Percentiles rank a stretch among this genome's conserved stretches.
phyloP scores from a whole-genome alignment of 1,284 basidiomycete genomes.

The Sporisorium scitamineum region DNA sequence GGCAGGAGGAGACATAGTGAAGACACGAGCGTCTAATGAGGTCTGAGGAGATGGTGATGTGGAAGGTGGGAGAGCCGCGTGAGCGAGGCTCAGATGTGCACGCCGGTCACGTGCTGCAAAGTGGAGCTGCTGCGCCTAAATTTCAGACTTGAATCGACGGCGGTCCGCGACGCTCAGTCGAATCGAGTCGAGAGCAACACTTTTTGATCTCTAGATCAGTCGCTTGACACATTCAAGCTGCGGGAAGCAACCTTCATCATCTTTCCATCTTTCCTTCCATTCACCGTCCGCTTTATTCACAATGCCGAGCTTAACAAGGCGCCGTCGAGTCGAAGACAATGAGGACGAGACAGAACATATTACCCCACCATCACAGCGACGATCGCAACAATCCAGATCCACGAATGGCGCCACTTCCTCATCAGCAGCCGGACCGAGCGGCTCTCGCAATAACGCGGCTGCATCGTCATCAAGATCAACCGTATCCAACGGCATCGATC shows the following conservation, averaged over 20 bases:
- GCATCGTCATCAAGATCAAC: background rate
- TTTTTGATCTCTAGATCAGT: slow-evolving; percentile 1
- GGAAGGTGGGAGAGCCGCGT: no score
- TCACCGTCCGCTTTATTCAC: background rate
- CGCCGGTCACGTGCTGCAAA: no score
- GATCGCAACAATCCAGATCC: slow-evolving; percentile 12
- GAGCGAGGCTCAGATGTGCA: no score
- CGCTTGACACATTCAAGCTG: slow-evolving; percentile 2
- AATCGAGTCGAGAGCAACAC: slow-evolving; percentile 17
- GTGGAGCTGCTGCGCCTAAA: slow-evolving; percentile 16
- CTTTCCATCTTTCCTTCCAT: background rate
- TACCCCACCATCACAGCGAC: slow-evolving; percentile 18
- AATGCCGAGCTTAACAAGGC: slow-evolving; percentile 34
- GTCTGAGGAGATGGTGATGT: no score
- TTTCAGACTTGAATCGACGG: background rate
- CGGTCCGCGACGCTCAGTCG: background rate
- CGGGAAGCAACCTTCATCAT: background rate
- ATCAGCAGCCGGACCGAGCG: slow-evolving; percentile 11
- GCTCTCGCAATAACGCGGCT: background rate
- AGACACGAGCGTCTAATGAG: no score
- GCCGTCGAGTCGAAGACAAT: slow-evolving; percentile 27
- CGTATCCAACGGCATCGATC: background rate
- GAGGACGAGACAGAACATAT: slow-evolving; percentile 20
- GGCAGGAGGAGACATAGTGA: no score
- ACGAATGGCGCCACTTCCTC: slow-evolving; percentile 5